Evolutionary conservation across 345 rosid genomes (phyloP).

Genomic region (Eucalyptus regnans): DNA sequence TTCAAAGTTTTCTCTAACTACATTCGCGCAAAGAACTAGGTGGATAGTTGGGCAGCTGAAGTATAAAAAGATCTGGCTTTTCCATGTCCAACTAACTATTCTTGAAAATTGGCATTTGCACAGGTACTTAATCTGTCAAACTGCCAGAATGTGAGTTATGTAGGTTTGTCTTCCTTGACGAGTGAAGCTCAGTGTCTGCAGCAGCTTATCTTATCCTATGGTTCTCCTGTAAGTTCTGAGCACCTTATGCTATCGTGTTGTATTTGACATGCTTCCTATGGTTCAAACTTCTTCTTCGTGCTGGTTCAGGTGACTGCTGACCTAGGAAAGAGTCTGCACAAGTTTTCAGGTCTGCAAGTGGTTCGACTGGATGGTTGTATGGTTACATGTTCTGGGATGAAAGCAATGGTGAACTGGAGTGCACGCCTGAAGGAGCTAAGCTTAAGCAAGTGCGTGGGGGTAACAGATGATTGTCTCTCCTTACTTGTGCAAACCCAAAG

Average conservation of each 20-base stretch:
- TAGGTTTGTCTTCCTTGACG: slow-evolving; percentile 45
- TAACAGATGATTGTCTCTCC: slow-evolving; percentile 57
- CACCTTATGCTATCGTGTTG: background rate
- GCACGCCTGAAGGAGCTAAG: slow-evolving; percentile 35
- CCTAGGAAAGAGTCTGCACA: slow-evolving; percentile 34
- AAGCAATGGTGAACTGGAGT: slow-evolving; percentile 32
- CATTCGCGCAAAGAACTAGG: background rate
- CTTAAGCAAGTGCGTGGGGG: slow-evolving; percentile 59
- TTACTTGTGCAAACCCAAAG: slow-evolving; percentile 26
- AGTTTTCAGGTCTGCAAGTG: slow-evolving; percentile 36
- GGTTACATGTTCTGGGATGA: slow-evolving; percentile 39
- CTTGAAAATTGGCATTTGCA: background rate
- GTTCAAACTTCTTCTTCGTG: background rate
- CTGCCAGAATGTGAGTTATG: slow-evolving; percentile 46
- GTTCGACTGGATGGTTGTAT: slow-evolving; percentile 49
- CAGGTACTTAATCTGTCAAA: slow-evolving; percentile 52
- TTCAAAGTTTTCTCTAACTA: background rate
- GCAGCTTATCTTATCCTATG: slow-evolving; percentile 42
- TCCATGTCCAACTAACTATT: background rate
- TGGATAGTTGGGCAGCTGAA: background rate
- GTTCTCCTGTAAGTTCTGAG: slow-evolving; percentile 34
- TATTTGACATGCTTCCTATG: background rate
- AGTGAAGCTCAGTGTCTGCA: slow-evolving; percentile 28
- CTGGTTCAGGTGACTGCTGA: slow-evolving; percentile 36
- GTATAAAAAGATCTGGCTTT: background rate